Conservation (phyloP, 164 flowering plant species). For the Warburgia ugandensis region DNA sequence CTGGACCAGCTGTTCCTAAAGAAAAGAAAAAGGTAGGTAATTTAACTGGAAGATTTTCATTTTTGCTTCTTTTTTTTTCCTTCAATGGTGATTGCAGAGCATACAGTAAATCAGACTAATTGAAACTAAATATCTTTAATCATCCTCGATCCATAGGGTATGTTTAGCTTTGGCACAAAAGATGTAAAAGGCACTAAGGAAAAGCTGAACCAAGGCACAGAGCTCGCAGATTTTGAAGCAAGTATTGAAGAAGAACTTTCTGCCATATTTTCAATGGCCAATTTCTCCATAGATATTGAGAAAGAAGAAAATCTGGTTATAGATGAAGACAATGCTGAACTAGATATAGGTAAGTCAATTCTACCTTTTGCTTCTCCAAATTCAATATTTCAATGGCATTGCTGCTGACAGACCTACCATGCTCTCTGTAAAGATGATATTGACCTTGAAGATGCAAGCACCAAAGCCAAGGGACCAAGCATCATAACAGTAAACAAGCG, state of each 20-base stretch:
- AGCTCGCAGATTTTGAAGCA: conserved; percentile 34
- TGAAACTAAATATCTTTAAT: neutral
- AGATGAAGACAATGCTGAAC: conserved; percentile 39
- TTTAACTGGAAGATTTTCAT: neutral
- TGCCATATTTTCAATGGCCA: conserved; percentile 43
- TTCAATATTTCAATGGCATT: neutral
- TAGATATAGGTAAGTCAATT: conserved; percentile 55
- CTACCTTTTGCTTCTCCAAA: neutral
- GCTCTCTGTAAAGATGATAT: conserved; percentile 60
- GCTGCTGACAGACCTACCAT: neutral
- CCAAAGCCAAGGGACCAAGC: conserved; percentile 51
- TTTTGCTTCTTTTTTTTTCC: neutral
- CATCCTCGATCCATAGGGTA: conserved; percentile 34
- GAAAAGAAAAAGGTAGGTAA: conserved; percentile 76
- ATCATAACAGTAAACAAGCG: conserved; percentile 50
- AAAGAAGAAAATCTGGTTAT: conserved; percentile 15
- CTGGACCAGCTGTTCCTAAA: conserved; percentile 30
- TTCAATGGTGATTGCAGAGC: neutral
- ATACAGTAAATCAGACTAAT: neutral
- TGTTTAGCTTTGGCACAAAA: conserved; percentile 56
- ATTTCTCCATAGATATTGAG: conserved; percentile 38
- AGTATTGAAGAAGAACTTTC: conserved; percentile 50
- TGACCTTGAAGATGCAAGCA: conserved; percentile 58
- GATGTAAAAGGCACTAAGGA: conserved; percentile 49
- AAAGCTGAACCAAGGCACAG: conserved; percentile 35